Evolutionary conservation across 306 rosid genomes (phyloP), one percentile per base, ranked within the genome.

Genomic region (Neltuma alba): DNA sequence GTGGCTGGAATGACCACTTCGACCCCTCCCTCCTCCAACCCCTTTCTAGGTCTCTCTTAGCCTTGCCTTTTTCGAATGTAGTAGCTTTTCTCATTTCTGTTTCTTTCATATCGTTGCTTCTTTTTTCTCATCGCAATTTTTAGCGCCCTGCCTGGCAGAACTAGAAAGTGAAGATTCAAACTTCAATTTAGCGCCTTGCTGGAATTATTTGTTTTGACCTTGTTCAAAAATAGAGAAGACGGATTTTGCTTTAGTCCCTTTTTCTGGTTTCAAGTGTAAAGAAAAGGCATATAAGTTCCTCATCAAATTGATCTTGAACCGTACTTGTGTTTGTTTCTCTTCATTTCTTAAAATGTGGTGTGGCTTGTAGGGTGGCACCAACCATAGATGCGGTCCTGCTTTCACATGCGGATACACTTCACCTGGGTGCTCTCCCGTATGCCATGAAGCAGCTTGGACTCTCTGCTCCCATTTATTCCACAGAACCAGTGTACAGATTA

Each of bases 1-100:
- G 98, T 85, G 99, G 99, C 70, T 93, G 99, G 99, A 91, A 86
- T 76, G 99, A 95, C 88, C 96, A 92, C 79, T 95, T 95, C 81
- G 97, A 92, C 79, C 86, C 96, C 45, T 76, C 97, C 30, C 91
- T 92, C 70, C 99, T 93, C 57, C 91, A 86, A 74, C 96, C 99
- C 34, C 95, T 95, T 64, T 83, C 98, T 90, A 95, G 88, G 98
- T 94, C 28, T 76, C 80, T 75, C 80, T 80, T 7, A 12, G 42
- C 37, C 30, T 42, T 40, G 34, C 33, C 20, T 23, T 66, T 27
- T 55, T 1, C 57, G 44, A 11, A 33, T 52, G 10, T 44, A n/a
- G 2, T 4, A 21, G 1, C 30, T 45, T 42, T 57, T 20, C 1
- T 50, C 78, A 62, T 15, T 36, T 58, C 25, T 66, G 78, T 64